These are phyloP conservation scores for Leccinellum albellum DNA, from an alignment of 768 basidiomycete species.

Conservation along the genomic window DNA sequence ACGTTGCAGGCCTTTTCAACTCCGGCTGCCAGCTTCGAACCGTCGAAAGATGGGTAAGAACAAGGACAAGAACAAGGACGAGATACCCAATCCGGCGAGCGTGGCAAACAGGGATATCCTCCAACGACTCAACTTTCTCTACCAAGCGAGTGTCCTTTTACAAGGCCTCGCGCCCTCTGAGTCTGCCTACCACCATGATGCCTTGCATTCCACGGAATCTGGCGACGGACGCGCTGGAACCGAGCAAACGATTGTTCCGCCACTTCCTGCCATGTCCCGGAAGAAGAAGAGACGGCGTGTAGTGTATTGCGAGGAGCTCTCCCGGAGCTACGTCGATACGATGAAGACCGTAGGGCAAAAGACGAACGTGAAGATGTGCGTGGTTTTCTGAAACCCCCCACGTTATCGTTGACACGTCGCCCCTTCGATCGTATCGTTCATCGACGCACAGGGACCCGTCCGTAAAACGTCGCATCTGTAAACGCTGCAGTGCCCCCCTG, in stretches of 20 bases:
- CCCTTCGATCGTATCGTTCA: neutral
- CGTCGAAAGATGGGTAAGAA: slow-evolving; percentile 58
- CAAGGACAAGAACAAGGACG: slow-evolving; percentile 56
- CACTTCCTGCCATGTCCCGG: neutral
- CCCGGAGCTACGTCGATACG: slow-evolving; percentile 57
- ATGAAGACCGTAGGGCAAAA: slow-evolving; percentile 75
- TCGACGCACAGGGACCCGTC: slow-evolving; percentile 63
- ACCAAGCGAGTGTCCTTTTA: slow-evolving; percentile 72
- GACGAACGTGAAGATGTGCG: slow-evolving; percentile 74
- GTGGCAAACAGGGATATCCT: slow-evolving; percentile 71
- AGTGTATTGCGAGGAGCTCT: slow-evolving; percentile 46
- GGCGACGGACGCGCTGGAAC: neutral
- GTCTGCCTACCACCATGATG: neutral
- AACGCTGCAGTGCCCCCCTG: slow-evolving; percentile 58
- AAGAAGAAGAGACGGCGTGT: slow-evolving; percentile 26
- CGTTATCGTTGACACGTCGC: neutral
- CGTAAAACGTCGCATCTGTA: slow-evolving; percentile 80
- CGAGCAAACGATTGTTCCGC: neutral
- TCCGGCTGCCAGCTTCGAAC: neutral
- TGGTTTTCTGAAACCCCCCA: slow-evolving; percentile 32
- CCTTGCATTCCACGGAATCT: neutral
- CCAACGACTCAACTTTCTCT: slow-evolving; percentile 82
- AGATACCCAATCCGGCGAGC: slow-evolving; percentile 52
- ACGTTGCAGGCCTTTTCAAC: too few species aligned
- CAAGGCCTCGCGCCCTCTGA: slow-evolving; percentile 32